A percentile compares a stretch with the other conserved stretches of the same genome.
These are phyloP conservation scores for Leccinum fibrillosum DNA, from an alignment of 768 basidiomycete species.

Conservation along the genomic window DNA sequence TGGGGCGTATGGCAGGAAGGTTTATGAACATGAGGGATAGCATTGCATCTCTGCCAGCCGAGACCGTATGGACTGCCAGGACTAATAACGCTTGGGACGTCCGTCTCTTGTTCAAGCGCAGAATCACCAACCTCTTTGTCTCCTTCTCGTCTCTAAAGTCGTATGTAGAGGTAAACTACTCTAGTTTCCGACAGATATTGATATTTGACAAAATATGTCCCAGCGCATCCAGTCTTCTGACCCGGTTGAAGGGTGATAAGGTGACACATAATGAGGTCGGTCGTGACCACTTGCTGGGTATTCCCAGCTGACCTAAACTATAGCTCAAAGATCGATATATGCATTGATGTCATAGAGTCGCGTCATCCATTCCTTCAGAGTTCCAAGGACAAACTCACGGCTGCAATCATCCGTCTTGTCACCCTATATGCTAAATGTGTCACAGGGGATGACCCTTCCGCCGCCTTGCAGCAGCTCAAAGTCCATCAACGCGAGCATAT, in stretches of 20 bases:
- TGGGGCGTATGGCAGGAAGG: no score
- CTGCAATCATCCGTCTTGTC: constrained; percentile 55
- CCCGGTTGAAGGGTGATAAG: constrained; percentile 74
- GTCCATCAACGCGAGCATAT: constrained; percentile 92
- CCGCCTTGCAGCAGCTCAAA: constrained; percentile 81
- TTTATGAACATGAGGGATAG: no score
- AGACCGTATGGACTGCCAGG: no score
- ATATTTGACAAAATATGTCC: constrained; percentile 65
- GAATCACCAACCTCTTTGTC: constrained; percentile 81
- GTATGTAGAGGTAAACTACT: constrained; percentile 89
- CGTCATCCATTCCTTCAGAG: constrained; percentile 59
- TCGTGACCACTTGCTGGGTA: not conserved
- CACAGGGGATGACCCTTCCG: constrained; percentile 60
- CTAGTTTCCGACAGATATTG: constrained; percentile 91
- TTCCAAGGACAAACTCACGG: constrained; percentile 61
- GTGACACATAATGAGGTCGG: constrained; percentile 64
- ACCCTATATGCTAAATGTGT: constrained; percentile 85
- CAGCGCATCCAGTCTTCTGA: not conserved
- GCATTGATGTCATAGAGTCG: no score
- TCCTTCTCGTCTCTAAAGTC: constrained; percentile 72
- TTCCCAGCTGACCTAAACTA: not conserved
- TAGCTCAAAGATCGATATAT: constrained; percentile 44
- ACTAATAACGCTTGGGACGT: not conserved
- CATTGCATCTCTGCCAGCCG: no score
- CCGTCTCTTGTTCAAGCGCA: constrained; percentile 82